Conservation (phyloP, 169 alveolate species). For the Eimeria acervulina region DNA sequence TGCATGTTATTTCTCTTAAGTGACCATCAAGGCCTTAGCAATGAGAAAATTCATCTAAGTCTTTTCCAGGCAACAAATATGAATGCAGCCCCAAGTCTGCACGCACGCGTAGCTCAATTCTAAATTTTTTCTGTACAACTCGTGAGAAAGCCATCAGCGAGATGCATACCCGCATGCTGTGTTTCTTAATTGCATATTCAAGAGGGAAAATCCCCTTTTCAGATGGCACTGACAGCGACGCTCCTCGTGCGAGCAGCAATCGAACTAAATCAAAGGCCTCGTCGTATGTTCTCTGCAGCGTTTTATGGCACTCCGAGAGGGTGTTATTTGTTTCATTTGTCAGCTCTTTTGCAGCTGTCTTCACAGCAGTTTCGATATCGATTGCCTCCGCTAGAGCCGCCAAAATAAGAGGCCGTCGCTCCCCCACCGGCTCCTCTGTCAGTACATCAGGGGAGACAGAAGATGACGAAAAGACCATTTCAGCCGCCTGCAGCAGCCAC, state of each 20-base stretch:
- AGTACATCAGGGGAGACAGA: constrained; percentile 50
- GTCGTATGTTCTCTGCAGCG: not conserved
- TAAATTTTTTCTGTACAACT: no score
- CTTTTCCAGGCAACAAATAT: not conserved
- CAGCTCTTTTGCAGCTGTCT: not conserved
- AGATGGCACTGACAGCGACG: constrained; percentile 51
- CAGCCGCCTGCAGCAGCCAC: constrained; percentile 77
- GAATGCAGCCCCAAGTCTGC: not conserved
- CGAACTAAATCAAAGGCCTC: constrained; percentile 68
- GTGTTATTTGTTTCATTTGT: not conserved
- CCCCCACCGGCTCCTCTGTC: constrained; percentile 69
- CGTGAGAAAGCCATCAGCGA: no score
- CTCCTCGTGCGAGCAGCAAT: constrained; percentile 59
- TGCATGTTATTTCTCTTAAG: not conserved
- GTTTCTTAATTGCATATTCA: constrained; percentile 61
- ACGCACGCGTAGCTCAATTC: not conserved
- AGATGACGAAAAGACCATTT: not conserved
- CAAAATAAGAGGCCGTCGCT: constrained; percentile 44
- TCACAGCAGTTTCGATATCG: not conserved
- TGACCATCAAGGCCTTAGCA: not conserved
- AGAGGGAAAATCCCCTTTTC: constrained; percentile 49
- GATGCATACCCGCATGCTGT: constrained; percentile 36
- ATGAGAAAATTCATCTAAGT: not conserved
- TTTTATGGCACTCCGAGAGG: not conserved
- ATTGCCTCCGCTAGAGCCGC: constrained; percentile 67